A percentile compares a stretch with the other conserved stretches of the same genome.
These are phyloP conservation scores for Colletotrichum sp. DNA, from an alignment of 2,329 filamentous ascomycete genomes.

Conservation along the genomic window DNA sequence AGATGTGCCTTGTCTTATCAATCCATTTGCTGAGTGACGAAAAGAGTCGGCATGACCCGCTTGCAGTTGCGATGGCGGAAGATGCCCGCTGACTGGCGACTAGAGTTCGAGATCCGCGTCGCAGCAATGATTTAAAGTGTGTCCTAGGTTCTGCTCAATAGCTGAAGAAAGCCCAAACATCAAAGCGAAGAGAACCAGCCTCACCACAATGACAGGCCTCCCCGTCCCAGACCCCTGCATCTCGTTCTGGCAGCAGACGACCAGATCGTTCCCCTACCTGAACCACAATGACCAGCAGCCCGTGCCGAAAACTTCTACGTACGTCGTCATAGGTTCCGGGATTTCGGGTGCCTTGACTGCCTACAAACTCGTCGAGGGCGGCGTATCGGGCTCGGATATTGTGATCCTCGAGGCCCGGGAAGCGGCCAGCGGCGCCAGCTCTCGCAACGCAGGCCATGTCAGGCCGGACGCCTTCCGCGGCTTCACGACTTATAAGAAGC, in stretches of 20 bases:
- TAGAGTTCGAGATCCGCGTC: neutral
- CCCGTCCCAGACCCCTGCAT: neutral
- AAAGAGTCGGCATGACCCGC: neutral
- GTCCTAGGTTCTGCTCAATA: neutral
- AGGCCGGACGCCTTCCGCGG: slow-evolving; percentile 52
- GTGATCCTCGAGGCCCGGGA: slow-evolving; percentile 48
- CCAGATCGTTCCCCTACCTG: slow-evolving; percentile 44
- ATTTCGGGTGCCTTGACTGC: slow-evolving; percentile 45
- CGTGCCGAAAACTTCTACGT: slow-evolving; percentile 34
- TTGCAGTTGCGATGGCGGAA: neutral
- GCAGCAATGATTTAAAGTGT: neutral
- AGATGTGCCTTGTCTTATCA: neutral
- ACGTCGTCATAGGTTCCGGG: slow-evolving; percentile 47
- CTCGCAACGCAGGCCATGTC: slow-evolving; percentile 49
- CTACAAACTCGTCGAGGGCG: slow-evolving; percentile 39
- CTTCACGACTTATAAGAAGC: slow-evolving; percentile 29
- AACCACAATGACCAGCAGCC: slow-evolving; percentile 37
- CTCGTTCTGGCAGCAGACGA: slow-evolving; percentile 45
- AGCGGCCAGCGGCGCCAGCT: slow-evolving; percentile 47
- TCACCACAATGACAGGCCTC: neutral
- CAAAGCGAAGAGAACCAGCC: neutral
- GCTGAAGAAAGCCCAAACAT: neutral
- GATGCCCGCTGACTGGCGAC: neutral
- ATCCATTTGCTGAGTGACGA: neutral
- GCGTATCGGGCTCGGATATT: slow-evolving; percentile 36